A percentile compares a stretch with the other conserved stretches of the same genome.
Conservation (phyloP, 2,329 filamentous ascomycete species). For the Verticillium longisporum region DNA sequence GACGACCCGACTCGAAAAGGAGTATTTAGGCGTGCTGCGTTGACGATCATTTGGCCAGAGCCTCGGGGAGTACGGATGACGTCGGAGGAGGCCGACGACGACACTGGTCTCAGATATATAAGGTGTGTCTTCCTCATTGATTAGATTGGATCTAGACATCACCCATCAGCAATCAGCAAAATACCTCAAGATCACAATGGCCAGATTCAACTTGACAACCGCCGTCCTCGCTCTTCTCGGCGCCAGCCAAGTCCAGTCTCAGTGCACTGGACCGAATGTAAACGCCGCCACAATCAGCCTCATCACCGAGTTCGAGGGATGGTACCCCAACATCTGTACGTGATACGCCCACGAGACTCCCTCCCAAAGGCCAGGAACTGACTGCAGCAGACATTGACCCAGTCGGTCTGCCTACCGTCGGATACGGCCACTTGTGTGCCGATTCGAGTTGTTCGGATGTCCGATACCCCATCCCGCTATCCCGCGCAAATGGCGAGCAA, state of each 20-base stretch:
- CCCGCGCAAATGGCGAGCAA: slow-evolving; percentile 27
- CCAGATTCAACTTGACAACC: not conserved
- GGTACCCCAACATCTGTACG: slow-evolving; percentile 5
- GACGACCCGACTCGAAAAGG: not conserved
- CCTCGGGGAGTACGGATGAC: not conserved
- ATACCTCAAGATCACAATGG: not conserved
- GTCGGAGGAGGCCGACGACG: not conserved
- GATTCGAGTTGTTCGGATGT: slow-evolving; percentile 35
- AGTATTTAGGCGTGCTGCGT: not conserved
- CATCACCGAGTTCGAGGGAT: slow-evolving; percentile 8
- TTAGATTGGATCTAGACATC: not conserved
- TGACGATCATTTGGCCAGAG: not conserved
- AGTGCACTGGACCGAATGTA: slow-evolving; percentile 6
- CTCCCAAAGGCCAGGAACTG: not conserved
- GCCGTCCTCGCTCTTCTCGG: slow-evolving; percentile 2
- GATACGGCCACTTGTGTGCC: slow-evolving; percentile 42
- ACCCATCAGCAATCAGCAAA: not conserved
- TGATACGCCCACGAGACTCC: too few species aligned
- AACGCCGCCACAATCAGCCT: slow-evolving; percentile 7
- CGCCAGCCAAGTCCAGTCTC: slow-evolving; percentile 1
- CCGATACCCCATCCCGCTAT: slow-evolving; percentile 36
- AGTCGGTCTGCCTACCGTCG: slow-evolving; percentile 38
- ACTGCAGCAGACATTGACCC: slow-evolving; percentile 25
- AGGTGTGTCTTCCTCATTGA: not conserved
- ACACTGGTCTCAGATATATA: not conserved